Evolutionary conservation across 2,329 filamentous ascomycete genomes (phyloP), one percentile per base, ranked within the genome.

Genomic region (Cordyceps tenuipes): DNA sequence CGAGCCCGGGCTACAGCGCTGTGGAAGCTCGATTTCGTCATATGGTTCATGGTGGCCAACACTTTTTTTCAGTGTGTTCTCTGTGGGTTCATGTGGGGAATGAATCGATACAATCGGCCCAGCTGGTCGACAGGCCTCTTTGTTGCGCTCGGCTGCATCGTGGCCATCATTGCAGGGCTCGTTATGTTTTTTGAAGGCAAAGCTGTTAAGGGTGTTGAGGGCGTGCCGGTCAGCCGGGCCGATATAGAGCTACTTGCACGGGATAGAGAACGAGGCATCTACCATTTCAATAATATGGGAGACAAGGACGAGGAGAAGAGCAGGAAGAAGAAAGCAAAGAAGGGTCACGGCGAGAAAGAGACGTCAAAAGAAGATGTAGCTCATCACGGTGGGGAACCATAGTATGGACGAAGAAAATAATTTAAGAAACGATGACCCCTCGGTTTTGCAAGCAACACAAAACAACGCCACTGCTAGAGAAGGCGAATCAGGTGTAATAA

Each of bases 71-170:
- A 96, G 71, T 80, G 80, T 44, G 79, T 84, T 19, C 79, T 96
- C 2, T 88, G 85, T 9, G 86, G 82, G 3, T 88, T 91, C 74
- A 95, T 96, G 91, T 95, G 89, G 89, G 85, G 83, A 2, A 77
- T 89, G 72, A 88, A 90, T 68, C 78, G 89, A 23, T 86, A 85
- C 67, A 75, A 87, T 23, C 79, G 91, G n/a, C 90, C 91, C 0
- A 82, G 82, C 23, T 95, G 90, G 90, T 82, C 85, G 12, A 92
- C 89, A 0, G 91, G 90, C 1, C 73, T 91, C 0, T 90, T 94
- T 68, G 87, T 96, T 19, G 88, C 82, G 2, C 69, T 93, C 6
- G 90, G 85, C 3, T 91, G 86, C 67, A 78, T 86, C 21, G 84
- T 88, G 5, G 87, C 87, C 8, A 87, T 80, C 17, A 69, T 82